Evolutionary conservation across 2,329 filamentous ascomycete genomes (phyloP), one percentile per base, ranked within the genome.

Genomic region (Neurospora sp.): DNA sequence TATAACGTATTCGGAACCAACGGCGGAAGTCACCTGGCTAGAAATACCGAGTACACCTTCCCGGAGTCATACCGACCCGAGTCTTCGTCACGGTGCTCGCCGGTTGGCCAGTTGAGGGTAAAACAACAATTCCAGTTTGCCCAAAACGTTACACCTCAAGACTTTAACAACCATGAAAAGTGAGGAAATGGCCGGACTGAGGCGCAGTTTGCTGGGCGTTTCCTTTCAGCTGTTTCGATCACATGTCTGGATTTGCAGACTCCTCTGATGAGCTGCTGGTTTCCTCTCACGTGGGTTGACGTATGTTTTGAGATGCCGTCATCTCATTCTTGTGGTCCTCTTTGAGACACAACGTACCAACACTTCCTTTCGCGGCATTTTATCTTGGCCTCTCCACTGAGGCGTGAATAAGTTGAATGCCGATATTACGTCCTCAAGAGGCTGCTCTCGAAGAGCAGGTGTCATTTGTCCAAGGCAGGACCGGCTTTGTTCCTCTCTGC

Each of bases 21-120:
- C 74, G 69, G 76, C 66, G 70, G 71, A 70, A 37, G 78, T 76
- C 39, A 77, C 74, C 66, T 75, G 2, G 71, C 73, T 38, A 62
- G 52, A 62, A 83, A 82, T 52, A 76, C 82, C 17, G 84, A 87
- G 72, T 87, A 84, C 74, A 83, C 83, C 73, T 87, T 86, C 81
- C 82, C 85, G 5, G 80, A 83, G 41, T 80, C 82, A 1, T 80
- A 80, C 36, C 76, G 78, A 6, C 73, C 77, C 38, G 78, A 78
- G 66, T 76, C 79, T 37, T 80, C 80, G 36, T 76, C 77, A 6
- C 78, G 75, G 70, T 78, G 79, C 10, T 81, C 81, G 17, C 80
- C 81, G 8, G 76, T 77, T 39, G 78, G 79, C 39, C 72, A 70
- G 1, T 70, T 79, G 1, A 77, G 78, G 71, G 78, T 79, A n/a